phyloP scores from a whole-genome alignment of 2,329 filamentous ascomycete species.

The Xylaria sp. region DNA sequence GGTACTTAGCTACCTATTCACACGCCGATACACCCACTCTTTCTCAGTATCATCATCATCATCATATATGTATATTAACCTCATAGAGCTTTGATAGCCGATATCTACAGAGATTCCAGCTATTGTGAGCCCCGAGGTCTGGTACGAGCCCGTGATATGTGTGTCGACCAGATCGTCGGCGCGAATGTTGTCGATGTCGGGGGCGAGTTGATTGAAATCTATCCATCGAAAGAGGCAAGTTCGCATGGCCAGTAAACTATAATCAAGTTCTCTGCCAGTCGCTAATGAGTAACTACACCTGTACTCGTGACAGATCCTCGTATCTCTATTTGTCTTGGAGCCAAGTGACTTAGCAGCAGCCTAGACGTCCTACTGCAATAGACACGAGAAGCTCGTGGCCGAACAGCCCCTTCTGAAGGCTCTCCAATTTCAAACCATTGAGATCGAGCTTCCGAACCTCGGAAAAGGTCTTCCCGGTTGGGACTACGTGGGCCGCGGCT shows the following conservation, averaged over 20 bases:
- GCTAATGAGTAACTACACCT: too few species aligned
- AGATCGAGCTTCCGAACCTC: constrained; percentile 35
- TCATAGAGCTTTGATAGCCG: too few species aligned
- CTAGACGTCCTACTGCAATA: constrained; percentile 30
- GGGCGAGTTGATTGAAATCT: constrained; percentile 42
- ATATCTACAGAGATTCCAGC: too few species aligned
- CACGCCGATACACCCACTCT: too few species aligned
- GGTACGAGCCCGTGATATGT: too few species aligned
- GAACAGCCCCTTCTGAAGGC: constrained; percentile 11
- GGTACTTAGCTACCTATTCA: too few species aligned
- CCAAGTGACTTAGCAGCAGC: constrained; percentile 34
- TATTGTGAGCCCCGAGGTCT: too few species aligned
- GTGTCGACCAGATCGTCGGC: constrained; percentile 41
- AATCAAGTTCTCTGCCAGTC: constrained; percentile 44
- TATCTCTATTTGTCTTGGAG: constrained; percentile 37
- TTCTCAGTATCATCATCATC: too few species aligned
- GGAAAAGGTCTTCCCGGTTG: constrained; percentile 32
- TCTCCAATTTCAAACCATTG: constrained; percentile 34
- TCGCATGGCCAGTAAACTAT: constrained; percentile 43
- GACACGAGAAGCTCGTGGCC: constrained; percentile 26
- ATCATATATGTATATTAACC: too few species aligned
- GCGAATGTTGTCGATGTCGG: constrained; percentile 43
- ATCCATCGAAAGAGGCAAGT: too few species aligned
- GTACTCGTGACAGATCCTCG: constrained; percentile 36
- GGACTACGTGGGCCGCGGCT: constrained; percentile 39